Evolutionary conservation across 305 asterid species (phyloP), one percentile per base, ranked within the genome.

Genomic region (Andrographis paniculata): DNA sequence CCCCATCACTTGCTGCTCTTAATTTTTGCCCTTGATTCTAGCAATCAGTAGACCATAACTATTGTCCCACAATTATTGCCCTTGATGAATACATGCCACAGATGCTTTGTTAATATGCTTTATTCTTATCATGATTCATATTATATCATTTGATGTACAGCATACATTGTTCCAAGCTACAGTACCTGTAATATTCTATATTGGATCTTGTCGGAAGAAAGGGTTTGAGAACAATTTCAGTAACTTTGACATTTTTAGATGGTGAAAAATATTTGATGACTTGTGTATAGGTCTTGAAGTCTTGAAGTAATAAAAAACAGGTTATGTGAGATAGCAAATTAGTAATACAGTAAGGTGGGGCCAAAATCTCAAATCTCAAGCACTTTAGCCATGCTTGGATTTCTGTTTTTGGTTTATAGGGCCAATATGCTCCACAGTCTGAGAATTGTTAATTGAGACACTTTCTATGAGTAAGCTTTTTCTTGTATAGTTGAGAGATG

Each of bases 391-490:
- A 18, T 17, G 42, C 6, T 6, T 23, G 46, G 6, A 17, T 28
- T 28, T 22, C 11, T 13, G 9, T 22, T 42, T n/a, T 37, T 42
- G 12, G 47, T 35, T 7, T 43, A 54, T 40, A 42, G n/a, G n/a
- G n/a, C n/a, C n/a, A n/a, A n/a, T n/a, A n/a, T n/a, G n/a, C n/a
- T n/a, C n/a, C n/a, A n/a, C n/a, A n/a, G n/a, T 22, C 22, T 27
- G 48, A 23, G 48, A 10, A 41, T 14, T 23, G 23, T 39, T 17
- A 48, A 30, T 35, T 10, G n/a, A 31, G 37, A 1, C 3, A 31
- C 11, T 31, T 6, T 31, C 2, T 11, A 31, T 31, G 11, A 19
- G 17, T 46, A 28, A 22, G 17, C n/a, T 43, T 27, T 43, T 20
- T 45, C 38, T 20, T 20, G 9, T 45, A 56, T 38, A 33, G 23